Conservation (phyloP, 164 flowering plant species). For the Annona cherimola region DNA sequence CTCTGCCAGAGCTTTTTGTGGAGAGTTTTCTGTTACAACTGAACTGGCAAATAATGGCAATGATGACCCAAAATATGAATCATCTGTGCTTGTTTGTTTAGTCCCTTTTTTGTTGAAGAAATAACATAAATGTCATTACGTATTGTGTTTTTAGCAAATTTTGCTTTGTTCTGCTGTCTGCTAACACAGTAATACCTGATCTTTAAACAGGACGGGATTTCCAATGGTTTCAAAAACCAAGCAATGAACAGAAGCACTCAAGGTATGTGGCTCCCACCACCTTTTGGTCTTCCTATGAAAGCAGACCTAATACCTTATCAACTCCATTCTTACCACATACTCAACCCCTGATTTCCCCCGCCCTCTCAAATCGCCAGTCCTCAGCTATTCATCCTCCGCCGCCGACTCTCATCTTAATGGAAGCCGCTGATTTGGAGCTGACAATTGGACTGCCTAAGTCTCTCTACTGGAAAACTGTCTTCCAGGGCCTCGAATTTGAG, state of each 20-base stretch:
- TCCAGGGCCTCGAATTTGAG: not conserved
- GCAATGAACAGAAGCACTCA: not conserved
- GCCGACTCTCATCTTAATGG: conserved; percentile 3
- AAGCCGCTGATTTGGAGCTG: conserved; percentile 17
- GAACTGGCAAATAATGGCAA: too few relatives aligned
- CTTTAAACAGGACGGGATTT: conserved; percentile 3
- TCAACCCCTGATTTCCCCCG: conserved; percentile 4
- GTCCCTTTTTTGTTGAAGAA: too few relatives aligned
- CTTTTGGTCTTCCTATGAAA: not conserved
- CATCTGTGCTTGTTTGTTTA: too few relatives aligned
- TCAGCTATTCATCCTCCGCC: not conserved
- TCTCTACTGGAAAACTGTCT: not conserved
- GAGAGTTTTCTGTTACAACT: too few relatives aligned
- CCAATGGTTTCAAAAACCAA: not conserved
- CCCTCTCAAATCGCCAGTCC: conserved; percentile 2
- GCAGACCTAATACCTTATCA: not conserved
- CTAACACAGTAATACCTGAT: not conserved
- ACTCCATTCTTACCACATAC: not conserved
- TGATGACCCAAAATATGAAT: too few relatives aligned
- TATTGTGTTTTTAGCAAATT: too few relatives aligned
- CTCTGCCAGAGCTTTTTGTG: too few relatives aligned
- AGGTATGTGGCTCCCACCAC: conserved; percentile 3
- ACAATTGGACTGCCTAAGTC: conserved; percentile 14
- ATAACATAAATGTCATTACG: too few relatives aligned
- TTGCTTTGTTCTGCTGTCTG: too few relatives aligned